These are phyloP conservation scores for Kodamaea alishanica DNA, from an alignment of 1,139 yeast genomes.

Conservation along the genomic window DNA sequence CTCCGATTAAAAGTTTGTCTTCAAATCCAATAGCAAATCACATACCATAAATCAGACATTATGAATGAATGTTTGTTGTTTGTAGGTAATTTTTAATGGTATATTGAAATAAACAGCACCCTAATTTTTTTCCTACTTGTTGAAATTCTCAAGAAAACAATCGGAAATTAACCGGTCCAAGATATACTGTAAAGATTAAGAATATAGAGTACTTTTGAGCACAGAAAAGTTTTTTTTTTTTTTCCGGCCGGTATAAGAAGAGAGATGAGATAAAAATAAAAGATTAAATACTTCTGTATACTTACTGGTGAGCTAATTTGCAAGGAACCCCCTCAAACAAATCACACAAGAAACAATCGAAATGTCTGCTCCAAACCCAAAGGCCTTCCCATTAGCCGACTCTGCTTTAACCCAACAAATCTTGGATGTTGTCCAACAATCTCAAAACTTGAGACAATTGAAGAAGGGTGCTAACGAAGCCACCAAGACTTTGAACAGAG, in stretches of 20 bases:
- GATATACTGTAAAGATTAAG: conserved; percentile 1
- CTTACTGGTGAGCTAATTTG: conserved; percentile 47
- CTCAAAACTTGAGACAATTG: conserved; percentile 95
- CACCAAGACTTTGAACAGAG: conserved; percentile 98
- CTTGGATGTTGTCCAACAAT: conserved; percentile 96
- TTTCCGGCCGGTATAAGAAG: neutral
- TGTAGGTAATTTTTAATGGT: conserved; percentile 6
- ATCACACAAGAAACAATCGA: conserved; percentile 7
- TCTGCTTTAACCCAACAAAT: conserved; percentile 94
- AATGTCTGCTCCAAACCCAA: conserved; percentile 83
- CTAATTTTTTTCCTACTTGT: conserved; percentile 4
- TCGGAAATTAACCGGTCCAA: conserved; percentile 4
- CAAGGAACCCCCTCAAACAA: conserved; percentile 58
- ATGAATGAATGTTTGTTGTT: conserved; percentile 8
- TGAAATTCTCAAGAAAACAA: conserved; percentile 4
- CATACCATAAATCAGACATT: conserved; percentile 60
- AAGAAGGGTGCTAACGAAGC: conserved; percentile 99
- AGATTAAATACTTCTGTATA: conserved; percentile 1
- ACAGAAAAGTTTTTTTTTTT: conserved; percentile 2
- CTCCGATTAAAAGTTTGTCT: no score
- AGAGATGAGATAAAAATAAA: conserved; percentile 7
- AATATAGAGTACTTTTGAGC: conserved; percentile 3
- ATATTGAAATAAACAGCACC: neutral
- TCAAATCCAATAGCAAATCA: conserved; percentile 8
- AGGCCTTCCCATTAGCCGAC: conserved; percentile 98